Evolutionary conservation across 495 filamentous ascomycete genomes (phyloP).

Genomic region (Cercophora scortea): DNA sequence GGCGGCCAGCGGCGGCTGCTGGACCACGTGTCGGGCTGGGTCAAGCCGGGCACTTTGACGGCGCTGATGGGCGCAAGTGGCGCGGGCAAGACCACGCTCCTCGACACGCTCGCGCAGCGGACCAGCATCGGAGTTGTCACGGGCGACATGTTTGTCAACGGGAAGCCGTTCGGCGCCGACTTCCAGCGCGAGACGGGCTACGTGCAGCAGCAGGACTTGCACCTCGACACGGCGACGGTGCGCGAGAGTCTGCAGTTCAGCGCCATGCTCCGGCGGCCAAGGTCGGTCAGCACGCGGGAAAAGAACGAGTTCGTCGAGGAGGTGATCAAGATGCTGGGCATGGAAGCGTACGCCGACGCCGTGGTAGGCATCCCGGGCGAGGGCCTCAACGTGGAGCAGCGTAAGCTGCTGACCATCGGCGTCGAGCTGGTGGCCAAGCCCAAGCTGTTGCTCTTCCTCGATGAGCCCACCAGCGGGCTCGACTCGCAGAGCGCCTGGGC

Average conservation of each 20-base stretch:
- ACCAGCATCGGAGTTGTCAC: conserved; percentile 61
- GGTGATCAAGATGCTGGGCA: conserved; percentile 77
- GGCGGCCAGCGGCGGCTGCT: conserved; percentile 53
- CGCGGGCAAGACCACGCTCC: conserved; percentile 65
- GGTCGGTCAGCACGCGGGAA: conserved; percentile 51
- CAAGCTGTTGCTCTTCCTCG: conserved; percentile 63
- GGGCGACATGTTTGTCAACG: conserved; percentile 72
- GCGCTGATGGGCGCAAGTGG: conserved; percentile 80
- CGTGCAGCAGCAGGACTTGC: conserved; percentile 85
- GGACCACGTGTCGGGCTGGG: conserved; percentile 64
- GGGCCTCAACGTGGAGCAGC: conserved; percentile 40
- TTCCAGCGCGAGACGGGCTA: conserved; percentile 85
- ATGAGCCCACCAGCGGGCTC: conserved; percentile 75
- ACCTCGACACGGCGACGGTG: conserved; percentile 71
- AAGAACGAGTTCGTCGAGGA: conserved; percentile 80
- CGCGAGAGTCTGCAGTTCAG: conserved; percentile 73
- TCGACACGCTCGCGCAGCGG: conserved; percentile 64
- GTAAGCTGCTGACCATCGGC: conserved; percentile 72
- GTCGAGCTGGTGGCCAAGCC: conserved; percentile 89
- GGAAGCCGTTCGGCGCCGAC: conserved; percentile 53
- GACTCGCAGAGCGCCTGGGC: conserved; percentile 78
- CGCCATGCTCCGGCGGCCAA: conserved; percentile 73
- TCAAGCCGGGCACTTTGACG: conserved; percentile 71
- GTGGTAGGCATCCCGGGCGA: conserved; percentile 77
- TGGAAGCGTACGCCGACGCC: conserved; percentile 75